Evolutionary conservation across 164 flowering plant genomes (phyloP).

Genomic region (Paratinospora sagittata): DNA sequence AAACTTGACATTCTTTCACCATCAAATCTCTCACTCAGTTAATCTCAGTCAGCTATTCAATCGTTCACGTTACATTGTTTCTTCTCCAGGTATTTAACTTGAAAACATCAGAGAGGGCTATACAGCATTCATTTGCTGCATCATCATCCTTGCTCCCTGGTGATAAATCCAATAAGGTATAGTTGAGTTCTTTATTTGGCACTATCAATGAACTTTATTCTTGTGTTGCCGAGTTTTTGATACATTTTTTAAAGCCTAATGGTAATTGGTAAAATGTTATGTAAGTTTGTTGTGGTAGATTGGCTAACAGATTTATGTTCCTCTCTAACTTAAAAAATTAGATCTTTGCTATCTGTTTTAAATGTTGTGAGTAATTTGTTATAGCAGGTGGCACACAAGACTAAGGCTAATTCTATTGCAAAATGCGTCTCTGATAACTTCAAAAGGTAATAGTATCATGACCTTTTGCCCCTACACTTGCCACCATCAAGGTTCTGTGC

Average conservation of each 20-base stretch:
- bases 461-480: too few species aligned
- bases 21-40: background rate
- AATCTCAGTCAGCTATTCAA: background rate
- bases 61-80: constrained; percentile 8
- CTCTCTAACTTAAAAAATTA: background rate
- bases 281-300: background rate
- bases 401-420: constrained; percentile 10
- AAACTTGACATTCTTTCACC: background rate
- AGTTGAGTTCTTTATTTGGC: background rate
- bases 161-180: constrained; percentile 41
- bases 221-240: background rate
- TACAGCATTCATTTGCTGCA: constrained; percentile 44
- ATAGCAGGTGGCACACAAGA: constrained; percentile 38
- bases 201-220: background rate
- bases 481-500: too few species aligned
- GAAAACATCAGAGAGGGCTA: constrained; percentile 74
- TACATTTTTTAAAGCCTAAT: background rate
- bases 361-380: constrained; percentile 3
- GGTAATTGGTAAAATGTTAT: background rate
- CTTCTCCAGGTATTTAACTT: constrained; percentile 64
- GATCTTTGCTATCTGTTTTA: background rate
- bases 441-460: too few species aligned
- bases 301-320: background rate
- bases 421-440: too few species aligned
- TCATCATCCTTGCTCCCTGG: constrained; percentile 28